These are phyloP conservation scores for Penicillium robsamsonii DNA, from an alignment of 495 filamentous ascomycete genomes.

Conservation along the genomic window DNA sequence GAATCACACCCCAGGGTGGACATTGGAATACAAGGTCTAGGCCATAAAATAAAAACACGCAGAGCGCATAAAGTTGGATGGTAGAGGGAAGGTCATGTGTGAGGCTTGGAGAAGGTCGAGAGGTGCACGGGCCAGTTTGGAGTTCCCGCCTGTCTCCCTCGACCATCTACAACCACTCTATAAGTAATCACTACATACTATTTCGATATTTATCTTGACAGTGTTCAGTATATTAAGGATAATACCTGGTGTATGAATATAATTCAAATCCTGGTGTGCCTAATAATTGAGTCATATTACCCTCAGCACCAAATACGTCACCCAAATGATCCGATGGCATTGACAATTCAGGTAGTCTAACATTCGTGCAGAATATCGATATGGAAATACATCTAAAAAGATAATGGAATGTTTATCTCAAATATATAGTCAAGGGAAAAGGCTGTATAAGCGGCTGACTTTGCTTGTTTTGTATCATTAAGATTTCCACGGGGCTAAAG, in stretches of 20 bases:
- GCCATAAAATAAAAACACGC: conserved; percentile 32
- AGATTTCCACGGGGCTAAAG: background rate
- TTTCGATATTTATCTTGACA: background rate
- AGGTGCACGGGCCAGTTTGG: conserved; percentile 26
- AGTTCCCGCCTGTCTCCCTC: conserved; percentile 5
- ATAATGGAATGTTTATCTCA: background rate
- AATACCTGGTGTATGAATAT: background rate
- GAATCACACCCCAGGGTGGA: conserved; percentile 42
- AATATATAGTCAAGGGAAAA: background rate
- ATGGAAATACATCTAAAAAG: background rate
- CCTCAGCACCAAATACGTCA: background rate
- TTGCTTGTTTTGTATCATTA: background rate
- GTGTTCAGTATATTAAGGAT: background rate
- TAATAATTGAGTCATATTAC: background rate
- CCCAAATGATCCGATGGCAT: background rate
- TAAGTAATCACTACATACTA: background rate
- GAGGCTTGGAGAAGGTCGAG: conserved; percentile 26
- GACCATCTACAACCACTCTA: background rate
- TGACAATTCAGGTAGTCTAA: background rate
- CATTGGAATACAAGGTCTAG: conserved; percentile 46
- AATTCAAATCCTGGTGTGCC: background rate
- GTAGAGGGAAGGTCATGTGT: conserved; percentile 23
- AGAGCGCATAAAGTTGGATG: conserved; percentile 27
- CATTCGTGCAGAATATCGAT: background rate
- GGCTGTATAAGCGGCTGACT: background rate